Conservation (phyloP, 2,329 filamentous ascomycete species). For the Gaeumannomyces sp. region DNA sequence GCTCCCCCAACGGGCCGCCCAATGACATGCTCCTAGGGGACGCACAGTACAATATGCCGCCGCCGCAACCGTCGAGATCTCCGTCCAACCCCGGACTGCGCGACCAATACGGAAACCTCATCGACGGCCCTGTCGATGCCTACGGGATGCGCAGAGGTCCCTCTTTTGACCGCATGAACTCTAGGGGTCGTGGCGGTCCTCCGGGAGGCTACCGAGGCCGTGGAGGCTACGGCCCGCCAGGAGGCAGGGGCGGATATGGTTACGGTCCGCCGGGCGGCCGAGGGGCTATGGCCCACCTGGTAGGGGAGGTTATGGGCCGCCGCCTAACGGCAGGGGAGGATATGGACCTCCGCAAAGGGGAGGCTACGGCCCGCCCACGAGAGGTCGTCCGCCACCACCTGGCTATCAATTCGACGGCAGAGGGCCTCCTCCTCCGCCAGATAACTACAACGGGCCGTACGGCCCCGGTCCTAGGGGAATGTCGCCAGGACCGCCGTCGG, state of each 20-base stretch:
- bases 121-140: slow-evolving; percentile 35
- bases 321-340: slow-evolving; percentile 26
- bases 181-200: slow-evolving; percentile 48
- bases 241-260: slow-evolving; percentile 33
- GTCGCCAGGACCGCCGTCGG: slow-evolving; percentile 32
- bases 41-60: slow-evolving; percentile 25
- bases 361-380: slow-evolving; percentile 28
- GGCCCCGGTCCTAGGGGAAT: slow-evolving; percentile 21
- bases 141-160: slow-evolving; percentile 42
- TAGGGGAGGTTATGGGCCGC: slow-evolving; percentile 41
- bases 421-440: slow-evolving; percentile 2
- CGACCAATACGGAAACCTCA: slow-evolving; percentile 61
- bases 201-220: slow-evolving; percentile 43
- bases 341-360: slow-evolving; percentile 31
- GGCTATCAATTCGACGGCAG: slow-evolving; percentile 34
- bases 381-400: slow-evolving; percentile 36
- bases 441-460: neutral
- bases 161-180: slow-evolving; percentile 41
- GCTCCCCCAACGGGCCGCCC: slow-evolving; percentile 40
- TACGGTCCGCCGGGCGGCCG: slow-evolving; percentile 34
- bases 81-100: slow-evolving; percentile 29
- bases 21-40: slow-evolving; percentile 32
- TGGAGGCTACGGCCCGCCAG: slow-evolving; percentile 31
- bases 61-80: slow-evolving; percentile 27
- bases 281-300: slow-evolving; percentile 26